phyloP scores from a whole-genome alignment of 108 stramenopile species.

The Seminavis robusta region DNA sequence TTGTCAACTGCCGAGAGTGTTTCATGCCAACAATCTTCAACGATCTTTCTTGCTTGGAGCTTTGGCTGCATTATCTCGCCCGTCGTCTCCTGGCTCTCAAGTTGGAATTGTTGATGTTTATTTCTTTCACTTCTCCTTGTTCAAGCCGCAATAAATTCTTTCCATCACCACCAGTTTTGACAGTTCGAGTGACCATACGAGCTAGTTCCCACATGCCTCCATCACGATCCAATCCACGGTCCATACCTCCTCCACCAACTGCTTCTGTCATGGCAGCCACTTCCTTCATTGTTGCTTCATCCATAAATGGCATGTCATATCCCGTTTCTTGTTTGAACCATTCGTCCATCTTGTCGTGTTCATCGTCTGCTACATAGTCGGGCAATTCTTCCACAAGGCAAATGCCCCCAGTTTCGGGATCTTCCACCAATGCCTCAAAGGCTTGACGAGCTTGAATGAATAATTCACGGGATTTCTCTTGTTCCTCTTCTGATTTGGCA shows the following conservation, averaged over 20 bases:
- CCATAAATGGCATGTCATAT: slow-evolving; percentile 62
- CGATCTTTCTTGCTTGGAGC: no score
- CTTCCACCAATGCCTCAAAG: slow-evolving; percentile 68
- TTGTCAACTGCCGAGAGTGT: no score
- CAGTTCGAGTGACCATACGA: slow-evolving; percentile 58
- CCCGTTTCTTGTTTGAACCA: slow-evolving; percentile 85
- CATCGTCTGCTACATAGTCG: slow-evolving; percentile 30
- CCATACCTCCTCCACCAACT: slow-evolving; percentile 39
- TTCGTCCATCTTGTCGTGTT: slow-evolving; percentile 54
- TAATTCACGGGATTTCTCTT: slow-evolving; percentile 40
- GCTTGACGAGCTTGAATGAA: slow-evolving; percentile 70
- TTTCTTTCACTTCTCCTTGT: slow-evolving; percentile 47
- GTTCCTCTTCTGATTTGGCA: slow-evolving; percentile 20
- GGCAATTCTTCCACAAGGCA: slow-evolving; percentile 31
- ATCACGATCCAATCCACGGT: slow-evolving; percentile 71
- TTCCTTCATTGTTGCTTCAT: slow-evolving; percentile 80
- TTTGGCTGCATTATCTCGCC: no score
- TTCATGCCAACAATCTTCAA: no score
- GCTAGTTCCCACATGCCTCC: slow-evolving; percentile 90
- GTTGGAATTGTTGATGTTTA: slow-evolving; percentile 11
- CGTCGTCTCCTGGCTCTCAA: no score
- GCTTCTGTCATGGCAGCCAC: slow-evolving; percentile 72
- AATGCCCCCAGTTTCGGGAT: slow-evolving; percentile 47
- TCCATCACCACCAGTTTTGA: slow-evolving; percentile 71
- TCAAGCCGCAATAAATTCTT: slow-evolving; percentile 57